A percentile compares a stretch with the other conserved stretches of the same genome.
These are phyloP conservation scores for Paramyrothecium sp. DNA, from an alignment of 2,329 filamentous ascomycete species.

Conservation along the genomic window DNA sequence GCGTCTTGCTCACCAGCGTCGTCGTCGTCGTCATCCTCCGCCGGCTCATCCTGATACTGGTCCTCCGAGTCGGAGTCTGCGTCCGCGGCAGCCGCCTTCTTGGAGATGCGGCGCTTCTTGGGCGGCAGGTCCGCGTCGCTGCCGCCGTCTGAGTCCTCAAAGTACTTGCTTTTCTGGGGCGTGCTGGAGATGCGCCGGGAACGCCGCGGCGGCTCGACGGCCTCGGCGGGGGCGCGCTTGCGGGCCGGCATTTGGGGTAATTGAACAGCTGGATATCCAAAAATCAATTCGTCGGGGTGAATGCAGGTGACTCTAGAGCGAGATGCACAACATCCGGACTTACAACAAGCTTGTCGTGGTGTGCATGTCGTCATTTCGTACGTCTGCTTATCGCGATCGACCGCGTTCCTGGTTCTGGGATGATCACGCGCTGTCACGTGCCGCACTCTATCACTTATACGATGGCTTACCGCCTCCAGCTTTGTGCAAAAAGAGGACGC, in stretches of 20 bases:
- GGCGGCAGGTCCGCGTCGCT: conserved; percentile 15
- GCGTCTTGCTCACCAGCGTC: conserved; percentile 18
- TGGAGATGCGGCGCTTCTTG: conserved; percentile 25
- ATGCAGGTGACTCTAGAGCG: background rate
- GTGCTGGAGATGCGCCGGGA: conserved; percentile 46
- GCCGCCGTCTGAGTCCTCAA: conserved; percentile 36
- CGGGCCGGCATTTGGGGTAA: conserved; percentile 33
- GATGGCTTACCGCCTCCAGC: too few relatives aligned
- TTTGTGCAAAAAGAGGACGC: too few relatives aligned
- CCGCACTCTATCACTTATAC: background rate
- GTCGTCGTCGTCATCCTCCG: conserved; percentile 22
- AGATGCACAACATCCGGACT: background rate
- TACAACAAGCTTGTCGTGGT: background rate
- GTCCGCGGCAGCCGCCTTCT: conserved; percentile 12
- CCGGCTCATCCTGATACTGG: conserved; percentile 18
- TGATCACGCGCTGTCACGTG: conserved; percentile 24
- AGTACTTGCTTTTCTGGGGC: conserved; percentile 50
- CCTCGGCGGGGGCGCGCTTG: conserved; percentile 33
- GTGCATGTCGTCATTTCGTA: conserved; percentile 20
- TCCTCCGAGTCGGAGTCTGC: conserved; percentile 22
- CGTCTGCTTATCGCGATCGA: conserved; percentile 13
- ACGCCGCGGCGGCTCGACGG: conserved; percentile 36
- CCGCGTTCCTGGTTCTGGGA: conserved; percentile 11
- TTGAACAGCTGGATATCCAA: background rate
- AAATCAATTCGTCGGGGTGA: background rate